Conservation (phyloP, 139 green algal genomes). For the Yamagishiella unicocca region DNA sequence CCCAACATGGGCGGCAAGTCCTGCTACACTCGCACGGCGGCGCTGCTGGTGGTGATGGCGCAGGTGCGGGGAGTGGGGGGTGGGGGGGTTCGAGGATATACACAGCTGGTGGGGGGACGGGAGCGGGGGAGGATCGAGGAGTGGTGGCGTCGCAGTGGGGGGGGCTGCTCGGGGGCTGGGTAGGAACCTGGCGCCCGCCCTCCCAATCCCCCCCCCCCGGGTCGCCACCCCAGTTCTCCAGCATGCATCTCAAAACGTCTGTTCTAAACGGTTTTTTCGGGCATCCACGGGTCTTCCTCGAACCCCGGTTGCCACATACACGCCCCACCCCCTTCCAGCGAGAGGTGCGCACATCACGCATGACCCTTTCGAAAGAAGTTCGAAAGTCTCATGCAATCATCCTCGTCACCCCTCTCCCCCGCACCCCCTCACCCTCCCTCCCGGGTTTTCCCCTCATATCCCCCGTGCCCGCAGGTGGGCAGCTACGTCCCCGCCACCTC, state of each 20-base stretch:
- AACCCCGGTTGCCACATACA: too few species aligned
- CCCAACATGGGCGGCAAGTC: slow-evolving; percentile 97
- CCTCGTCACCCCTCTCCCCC: background rate
- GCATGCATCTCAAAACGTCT: too few species aligned
- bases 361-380: too few species aligned
- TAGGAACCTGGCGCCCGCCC: background rate
- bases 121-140: background rate
- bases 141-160: background rate
- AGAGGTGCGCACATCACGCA: too few species aligned
- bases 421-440: background rate
- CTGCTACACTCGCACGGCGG: slow-evolving; percentile 77
- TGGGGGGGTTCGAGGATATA: background rate
- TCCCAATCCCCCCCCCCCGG: background rate
- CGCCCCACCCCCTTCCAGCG: too few species aligned
- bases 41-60: slow-evolving; percentile 90
- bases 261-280: too few species aligned
- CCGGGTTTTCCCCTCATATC: background rate
- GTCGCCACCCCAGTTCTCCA: background rate
- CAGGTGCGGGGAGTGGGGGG: slow-evolving; percentile 69
- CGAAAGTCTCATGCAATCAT: too few species aligned
- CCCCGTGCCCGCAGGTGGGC: slow-evolving; percentile 70
- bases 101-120: background rate
- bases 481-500: slow-evolving; percentile 86
- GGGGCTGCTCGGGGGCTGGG: background rate
- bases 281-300: too few species aligned